Conservation (phyloP, 139 green algal species). For the Bryopsis sp. region DNA sequence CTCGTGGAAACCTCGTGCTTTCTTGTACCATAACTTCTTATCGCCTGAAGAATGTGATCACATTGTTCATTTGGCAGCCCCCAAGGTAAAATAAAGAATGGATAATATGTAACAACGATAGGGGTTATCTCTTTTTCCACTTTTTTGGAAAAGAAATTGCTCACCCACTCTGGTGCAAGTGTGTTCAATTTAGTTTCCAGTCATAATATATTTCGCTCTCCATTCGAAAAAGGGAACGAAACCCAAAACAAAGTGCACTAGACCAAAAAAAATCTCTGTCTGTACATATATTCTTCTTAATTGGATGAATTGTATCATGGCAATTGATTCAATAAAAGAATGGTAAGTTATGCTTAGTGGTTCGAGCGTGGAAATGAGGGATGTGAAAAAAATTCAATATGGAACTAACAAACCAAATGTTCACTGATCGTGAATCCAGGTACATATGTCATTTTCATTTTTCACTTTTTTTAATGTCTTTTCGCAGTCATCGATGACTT, state of each 20-base stretch:
- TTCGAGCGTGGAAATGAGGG: too few relatives aligned
- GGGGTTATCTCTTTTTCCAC: too few relatives aligned
- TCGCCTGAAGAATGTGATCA: conserved; percentile 55
- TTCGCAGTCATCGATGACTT: neutral
- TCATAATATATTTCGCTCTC: neutral
- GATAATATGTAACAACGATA: too few relatives aligned
- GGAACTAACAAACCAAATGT: too few relatives aligned
- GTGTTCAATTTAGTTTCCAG: neutral
- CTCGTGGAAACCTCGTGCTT: conserved; percentile 61
- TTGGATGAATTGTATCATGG: too few relatives aligned
- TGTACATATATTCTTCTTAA: too few relatives aligned
- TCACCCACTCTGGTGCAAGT: neutral
- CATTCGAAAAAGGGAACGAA: neutral
- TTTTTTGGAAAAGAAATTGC: neutral
- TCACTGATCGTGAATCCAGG: too few relatives aligned
- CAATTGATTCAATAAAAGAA: too few relatives aligned
- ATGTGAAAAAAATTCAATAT: too few relatives aligned
- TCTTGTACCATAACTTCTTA: conserved; percentile 76
- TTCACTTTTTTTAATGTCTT: conserved; percentile 13
- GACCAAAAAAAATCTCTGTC: conserved; percentile 6
- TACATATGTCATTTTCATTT: neutral
- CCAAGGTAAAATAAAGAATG: neutral
- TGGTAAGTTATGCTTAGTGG: too few relatives aligned
- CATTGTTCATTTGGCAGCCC: conserved; percentile 6
- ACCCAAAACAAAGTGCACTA: conserved; percentile 17